phyloP scores from a whole-genome alignment of 345 rosid species.

The Citrus cavaleriei region DNA sequence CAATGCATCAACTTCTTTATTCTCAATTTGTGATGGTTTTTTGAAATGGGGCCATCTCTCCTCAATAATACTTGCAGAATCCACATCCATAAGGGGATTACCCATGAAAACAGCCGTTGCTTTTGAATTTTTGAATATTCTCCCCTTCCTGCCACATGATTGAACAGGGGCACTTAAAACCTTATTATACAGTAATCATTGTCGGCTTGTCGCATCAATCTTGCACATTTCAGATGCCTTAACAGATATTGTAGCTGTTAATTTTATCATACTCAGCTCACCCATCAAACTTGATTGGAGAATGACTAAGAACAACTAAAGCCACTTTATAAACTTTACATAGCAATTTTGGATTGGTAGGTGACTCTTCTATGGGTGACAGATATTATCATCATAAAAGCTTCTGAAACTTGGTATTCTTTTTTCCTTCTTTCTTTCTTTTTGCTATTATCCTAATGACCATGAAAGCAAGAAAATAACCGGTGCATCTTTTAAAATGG shows the following conservation, averaged over 20 bases:
- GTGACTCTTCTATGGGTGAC: background rate
- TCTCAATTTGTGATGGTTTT: conserved; percentile 17
- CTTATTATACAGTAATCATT: background rate
- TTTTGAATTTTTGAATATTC: conserved; percentile 30
- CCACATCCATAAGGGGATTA: conserved; percentile 12
- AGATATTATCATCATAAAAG: conserved; percentile 2
- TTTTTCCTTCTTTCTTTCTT: no score
- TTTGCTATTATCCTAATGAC: background rate
- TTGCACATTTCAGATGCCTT: background rate
- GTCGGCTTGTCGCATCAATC: background rate
- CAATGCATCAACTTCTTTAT: conserved; percentile 29
- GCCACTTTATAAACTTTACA: background rate
- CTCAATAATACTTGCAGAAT: conserved; percentile 31
- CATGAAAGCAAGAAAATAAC: background rate
- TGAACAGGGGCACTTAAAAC: background rate
- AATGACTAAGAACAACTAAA: background rate
- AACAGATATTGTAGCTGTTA: background rate
- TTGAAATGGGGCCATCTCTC: conserved; percentile 3
- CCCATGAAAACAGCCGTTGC: conserved; percentile 21
- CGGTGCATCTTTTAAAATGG: background rate
- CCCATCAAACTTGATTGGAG: background rate
- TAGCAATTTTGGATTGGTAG: background rate
- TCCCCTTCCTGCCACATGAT: background rate
- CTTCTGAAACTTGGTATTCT: background rate
- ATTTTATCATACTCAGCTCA: background rate